These are phyloP conservation scores for Chenopodium berlandieri DNA, from an alignment of 148 eudicot species.

Conservation along the genomic window DNA sequence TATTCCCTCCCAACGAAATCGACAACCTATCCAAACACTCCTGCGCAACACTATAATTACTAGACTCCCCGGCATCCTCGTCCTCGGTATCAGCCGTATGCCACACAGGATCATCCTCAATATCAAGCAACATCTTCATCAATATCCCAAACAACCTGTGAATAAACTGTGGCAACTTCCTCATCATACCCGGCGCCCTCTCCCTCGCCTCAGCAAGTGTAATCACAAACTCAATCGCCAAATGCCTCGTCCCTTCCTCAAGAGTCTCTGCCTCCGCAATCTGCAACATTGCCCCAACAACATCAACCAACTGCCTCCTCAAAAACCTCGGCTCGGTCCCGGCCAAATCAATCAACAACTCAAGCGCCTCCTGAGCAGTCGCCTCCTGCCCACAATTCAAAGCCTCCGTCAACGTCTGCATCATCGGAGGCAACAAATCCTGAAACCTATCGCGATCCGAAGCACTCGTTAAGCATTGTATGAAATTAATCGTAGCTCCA, in stretches of 20 bases:
- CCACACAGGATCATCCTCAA: constrained; percentile 48
- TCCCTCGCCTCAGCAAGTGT: constrained; percentile 57
- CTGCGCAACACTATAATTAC: constrained; percentile 42
- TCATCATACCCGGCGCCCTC: constrained; percentile 63
- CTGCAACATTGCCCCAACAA: constrained; percentile 86
- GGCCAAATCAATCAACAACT: constrained; percentile 73
- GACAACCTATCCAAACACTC: constrained; percentile 51
- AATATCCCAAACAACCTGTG: constrained; percentile 41
- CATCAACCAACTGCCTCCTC: constrained; percentile 72
- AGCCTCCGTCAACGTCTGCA: constrained; percentile 79
- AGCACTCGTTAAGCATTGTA: constrained; percentile 57
- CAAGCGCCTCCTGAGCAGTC: constrained; percentile 81
- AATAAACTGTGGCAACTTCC: constrained; percentile 59
- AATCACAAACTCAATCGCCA: constrained; percentile 63
- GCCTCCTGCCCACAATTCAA: constrained; percentile 70
- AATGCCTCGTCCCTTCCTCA: constrained; percentile 79
- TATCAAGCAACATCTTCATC: constrained; percentile 44
- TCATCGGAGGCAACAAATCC: constrained; percentile 80
- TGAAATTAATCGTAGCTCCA: constrained; percentile 71
- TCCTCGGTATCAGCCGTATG: constrained; percentile 40
- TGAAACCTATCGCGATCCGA: constrained; percentile 72
- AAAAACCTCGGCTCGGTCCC: constrained; percentile 82
- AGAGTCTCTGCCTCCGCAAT: constrained; percentile 77
- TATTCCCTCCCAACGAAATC: constrained; percentile 41
- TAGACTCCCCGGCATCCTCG: constrained; percentile 42